Base-by-base conservation (phyloP, 495 filamentous ascomycete genomes). In the Neurospora sp. region DNA sequence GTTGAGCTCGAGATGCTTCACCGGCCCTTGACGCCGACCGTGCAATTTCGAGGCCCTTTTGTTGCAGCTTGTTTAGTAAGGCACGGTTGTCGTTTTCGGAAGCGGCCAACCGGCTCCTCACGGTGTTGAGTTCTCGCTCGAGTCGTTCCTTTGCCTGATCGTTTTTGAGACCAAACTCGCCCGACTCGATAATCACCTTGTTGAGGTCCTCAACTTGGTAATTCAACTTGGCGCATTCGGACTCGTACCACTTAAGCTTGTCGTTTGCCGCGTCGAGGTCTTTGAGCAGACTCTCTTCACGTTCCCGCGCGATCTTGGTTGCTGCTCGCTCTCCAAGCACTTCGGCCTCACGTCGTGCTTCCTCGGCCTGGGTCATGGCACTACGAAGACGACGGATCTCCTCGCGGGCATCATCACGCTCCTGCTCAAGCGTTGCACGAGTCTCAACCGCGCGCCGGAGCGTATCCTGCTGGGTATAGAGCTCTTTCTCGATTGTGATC, bases 1-100 rank as follows among this genome's bases (percentile, higher is more conserved):
- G 83, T 68, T 94, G 91, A n/a, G 90, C 86, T 22, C 94, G 89
- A 61, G 95, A 93, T 71, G 88, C 92, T 72, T 99, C 96, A 71
- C 88, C 93, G 38, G 93, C 96, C 72, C 89, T 90, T 4, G 95
- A 96, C 73, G 88, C 93, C 5, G 96, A 95, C 48, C 96, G 87
- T 39, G 94, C 95, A 78, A 99, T 96, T 78, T 99, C 96, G 9
- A 99, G 89, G 61, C 96, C 96, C 86, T 99, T 99, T 77, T 98
- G 95, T 76, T 99, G 96, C 12, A 99, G 86, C 81, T 98, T 98
- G 79, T 97, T 99, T 68, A 98, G 86, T 0, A 99, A 85, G 42
- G 94, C 90, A n/a, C 93, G 91, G 77, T 98, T 98, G 82, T 98
- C 96, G 77, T 98, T 98, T 77, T 99, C 96, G 0, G 96, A 98